Evolutionary conservation across 306 rosid genomes (phyloP), one percentile per base, ranked within the genome.

Genomic region (Coriaria nepalensis): DNA sequence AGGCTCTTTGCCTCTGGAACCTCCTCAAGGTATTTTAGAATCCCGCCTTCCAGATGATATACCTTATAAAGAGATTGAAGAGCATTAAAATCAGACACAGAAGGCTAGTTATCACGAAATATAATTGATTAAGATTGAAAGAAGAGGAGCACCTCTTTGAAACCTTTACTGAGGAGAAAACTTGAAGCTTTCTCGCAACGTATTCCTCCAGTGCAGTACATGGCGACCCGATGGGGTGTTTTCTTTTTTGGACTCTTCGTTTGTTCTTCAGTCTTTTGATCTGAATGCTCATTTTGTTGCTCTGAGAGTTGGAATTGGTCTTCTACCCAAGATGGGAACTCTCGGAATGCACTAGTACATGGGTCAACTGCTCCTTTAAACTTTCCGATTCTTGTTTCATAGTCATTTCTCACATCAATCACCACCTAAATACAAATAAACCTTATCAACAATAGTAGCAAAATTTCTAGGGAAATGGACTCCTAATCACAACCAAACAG

Each of bases 181-280:
- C 97, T 90, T 39, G 95, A 62, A 57, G 97, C 97, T 77, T 90
- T 90, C 75, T 90, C 97, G 53, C 97, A 90, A 49, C 97, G 80
- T 57, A 90, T 90, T 50, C 95, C 97, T 65, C 95, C 97, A 0
- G 97, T 90, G 75, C 95, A 90, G 73, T 84, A 90, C 97, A 90
- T 90, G 45, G 97, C 97, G 59, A 90, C 82, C 14, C 84, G 81
- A 8, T 37, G 74, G 11, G 87, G 85, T 71, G 73, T 47, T 48
- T 59, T 55, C 45, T 65, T 59, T 53, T 73, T 65, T 13, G 67
- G 53, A 66, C 33, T 66, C 32, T 60, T 73, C 14, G 7, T 51
- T 59, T 61, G 68, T 12, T 60, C 67, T 46, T 56, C 67, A 50
- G 37, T 65, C 47, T 53, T 65, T 49, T 40, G 56, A 55, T 51